Percentiles rank a stretch among this genome's conserved stretches.
Conservation (phyloP, 1,284 basidiomycete species). For the Fomes fomentarius region DNA sequence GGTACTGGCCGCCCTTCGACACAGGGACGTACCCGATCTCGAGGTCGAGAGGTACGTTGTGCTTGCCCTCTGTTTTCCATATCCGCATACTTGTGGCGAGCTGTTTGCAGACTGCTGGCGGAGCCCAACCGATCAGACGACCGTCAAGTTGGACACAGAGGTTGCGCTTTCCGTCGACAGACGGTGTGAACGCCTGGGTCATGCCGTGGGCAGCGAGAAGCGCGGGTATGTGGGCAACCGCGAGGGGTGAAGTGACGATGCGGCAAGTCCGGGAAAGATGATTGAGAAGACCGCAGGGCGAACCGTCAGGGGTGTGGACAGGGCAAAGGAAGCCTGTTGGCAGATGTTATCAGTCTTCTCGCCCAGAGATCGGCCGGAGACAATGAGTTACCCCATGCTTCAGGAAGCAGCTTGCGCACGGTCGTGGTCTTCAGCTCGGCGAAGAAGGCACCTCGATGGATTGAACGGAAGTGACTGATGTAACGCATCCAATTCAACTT, state of each 20-base stretch:
- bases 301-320: conserved; percentile 98
- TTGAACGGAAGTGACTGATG: conserved; percentile 97
- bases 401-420: conserved; percentile 95
- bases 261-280: conserved; percentile 95
- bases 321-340: conserved; percentile 91
- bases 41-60: conserved; percentile 89
- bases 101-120: conserved; percentile 72
- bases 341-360: background rate
- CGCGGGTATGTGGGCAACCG: conserved; percentile 79
- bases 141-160: conserved; percentile 95
- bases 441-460: conserved; percentile 99
- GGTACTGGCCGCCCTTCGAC: conserved; percentile 94
- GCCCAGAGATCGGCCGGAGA: background rate
- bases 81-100: conserved; percentile 87
- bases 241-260: conserved; percentile 81
- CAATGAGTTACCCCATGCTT: conserved; percentile 86
- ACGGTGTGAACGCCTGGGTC: conserved; percentile 85
- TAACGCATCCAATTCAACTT: conserved; percentile 99
- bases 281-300: conserved; percentile 97
- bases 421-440: conserved; percentile 98
- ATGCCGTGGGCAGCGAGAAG: conserved; percentile 92
- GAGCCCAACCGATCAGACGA: conserved; percentile 94
- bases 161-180: conserved; percentile 81
- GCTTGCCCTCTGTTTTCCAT: conserved; percentile 92
- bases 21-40: conserved; percentile 95